Conservation (phyloP, 306 rosid species). For the Vigna trinervia region DNA sequence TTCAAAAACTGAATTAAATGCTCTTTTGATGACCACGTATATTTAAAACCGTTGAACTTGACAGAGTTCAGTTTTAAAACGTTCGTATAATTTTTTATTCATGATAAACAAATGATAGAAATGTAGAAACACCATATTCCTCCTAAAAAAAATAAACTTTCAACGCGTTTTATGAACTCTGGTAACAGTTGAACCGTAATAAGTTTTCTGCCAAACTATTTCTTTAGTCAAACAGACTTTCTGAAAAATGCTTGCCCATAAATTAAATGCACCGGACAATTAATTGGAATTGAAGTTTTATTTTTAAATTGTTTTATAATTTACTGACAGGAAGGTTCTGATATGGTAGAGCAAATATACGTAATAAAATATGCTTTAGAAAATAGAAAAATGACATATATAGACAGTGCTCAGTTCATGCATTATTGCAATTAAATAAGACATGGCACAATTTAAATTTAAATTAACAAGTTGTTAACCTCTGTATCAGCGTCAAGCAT, state of each 20-base stretch:
- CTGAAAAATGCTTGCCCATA: background rate
- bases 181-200: slow-evolving; percentile 3
- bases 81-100: no score
- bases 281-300: background rate
- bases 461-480: slow-evolving; percentile 9
- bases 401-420: background rate
- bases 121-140: no score
- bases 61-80: no score
- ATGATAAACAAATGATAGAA: no score
- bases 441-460: background rate
- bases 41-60: no score
- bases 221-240: slow-evolving; percentile 8
- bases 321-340: background rate
- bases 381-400: background rate
- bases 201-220: background rate
- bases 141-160: background rate
- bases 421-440: background rate
- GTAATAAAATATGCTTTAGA: background rate
- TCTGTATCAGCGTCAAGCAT: background rate
- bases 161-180: background rate
- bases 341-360: background rate
- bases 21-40: background rate
- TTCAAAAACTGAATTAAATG: background rate
- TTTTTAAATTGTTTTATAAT: background rate
- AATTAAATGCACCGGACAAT: background rate